Percentiles rank a stretch among this genome's conserved stretches.
phyloP scores from a whole-genome alignment of 2,329 filamentous ascomycete species.

The Fusarium nurragi region DNA sequence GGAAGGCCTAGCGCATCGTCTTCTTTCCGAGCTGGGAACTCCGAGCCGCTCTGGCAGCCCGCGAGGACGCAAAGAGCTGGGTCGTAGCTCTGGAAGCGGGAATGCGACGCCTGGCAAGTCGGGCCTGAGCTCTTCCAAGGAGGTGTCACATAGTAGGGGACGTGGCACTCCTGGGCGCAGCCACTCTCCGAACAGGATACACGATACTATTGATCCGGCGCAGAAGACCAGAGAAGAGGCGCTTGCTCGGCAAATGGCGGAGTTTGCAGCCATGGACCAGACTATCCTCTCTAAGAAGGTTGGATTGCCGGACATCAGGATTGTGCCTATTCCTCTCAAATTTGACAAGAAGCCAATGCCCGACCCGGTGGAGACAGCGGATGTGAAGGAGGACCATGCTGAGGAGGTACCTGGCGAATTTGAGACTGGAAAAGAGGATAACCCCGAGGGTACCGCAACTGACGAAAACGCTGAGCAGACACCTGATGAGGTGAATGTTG shows the following conservation, averaged over 20 bases:
- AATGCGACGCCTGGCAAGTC: slow-evolving; percentile 48
- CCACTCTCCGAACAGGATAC: slow-evolving; percentile 53
- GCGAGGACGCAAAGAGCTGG: slow-evolving; percentile 59
- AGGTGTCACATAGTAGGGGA: slow-evolving; percentile 53
- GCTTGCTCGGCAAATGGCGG: slow-evolving; percentile 63
- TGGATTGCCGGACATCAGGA: slow-evolving; percentile 55
- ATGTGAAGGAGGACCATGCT: slow-evolving; percentile 11
- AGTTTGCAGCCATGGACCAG: slow-evolving; percentile 72
- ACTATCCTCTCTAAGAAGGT: slow-evolving; percentile 67
- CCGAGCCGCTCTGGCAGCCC: slow-evolving; percentile 62
- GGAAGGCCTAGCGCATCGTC: slow-evolving; percentile 70
- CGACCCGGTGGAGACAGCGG: slow-evolving; percentile 42
- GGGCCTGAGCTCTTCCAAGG: slow-evolving; percentile 54
- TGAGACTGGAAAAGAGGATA: slow-evolving; percentile 1
- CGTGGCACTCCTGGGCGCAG: slow-evolving; percentile 50
- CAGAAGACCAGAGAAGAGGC: slow-evolving; percentile 48
- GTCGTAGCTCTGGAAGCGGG: slow-evolving; percentile 46
- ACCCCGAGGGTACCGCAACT: slow-evolving; percentile 14
- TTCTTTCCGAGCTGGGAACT: slow-evolving; percentile 67
- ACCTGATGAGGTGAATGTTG: background rate
- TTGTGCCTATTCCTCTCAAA: slow-evolving; percentile 60
- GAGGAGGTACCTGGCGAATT: background rate
- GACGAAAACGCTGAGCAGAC: slow-evolving; percentile 8
- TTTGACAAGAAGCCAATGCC: slow-evolving; percentile 50
- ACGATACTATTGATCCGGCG: slow-evolving; percentile 39